phyloP scores from a whole-genome alignment of 2,329 filamentous ascomycete genomes.

The Aspergillus proliferans region DNA sequence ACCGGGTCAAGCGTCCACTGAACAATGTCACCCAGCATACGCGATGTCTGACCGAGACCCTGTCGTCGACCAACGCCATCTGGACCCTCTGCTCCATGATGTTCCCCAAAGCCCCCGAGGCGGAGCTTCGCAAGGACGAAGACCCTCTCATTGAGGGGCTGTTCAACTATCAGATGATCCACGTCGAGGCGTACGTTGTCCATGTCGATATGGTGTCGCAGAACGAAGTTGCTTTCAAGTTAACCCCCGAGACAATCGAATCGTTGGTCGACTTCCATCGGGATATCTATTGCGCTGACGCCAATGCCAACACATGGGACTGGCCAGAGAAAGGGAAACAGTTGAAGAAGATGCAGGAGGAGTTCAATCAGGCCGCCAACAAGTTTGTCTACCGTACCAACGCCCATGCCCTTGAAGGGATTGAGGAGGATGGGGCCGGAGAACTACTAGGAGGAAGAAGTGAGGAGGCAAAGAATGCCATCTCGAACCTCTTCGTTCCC shows the following conservation, averaged over 20 bases:
- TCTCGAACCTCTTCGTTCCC: conserved; percentile 77
- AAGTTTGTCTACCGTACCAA: conserved; percentile 91
- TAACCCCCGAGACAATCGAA: conserved; percentile 91
- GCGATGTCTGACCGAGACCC: conserved; percentile 86
- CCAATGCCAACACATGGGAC: conserved; percentile 80
- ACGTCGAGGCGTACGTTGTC: conserved; percentile 95
- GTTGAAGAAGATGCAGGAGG: conserved; percentile 93
- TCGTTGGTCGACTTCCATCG: conserved; percentile 91
- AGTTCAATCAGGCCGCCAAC: conserved; percentile 94
- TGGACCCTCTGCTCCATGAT: conserved; percentile 93
- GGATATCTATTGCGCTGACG: conserved; percentile 86
- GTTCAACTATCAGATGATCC: conserved; percentile 87
- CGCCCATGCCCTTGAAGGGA: conserved; percentile 81
- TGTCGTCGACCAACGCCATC: conserved; percentile 83
- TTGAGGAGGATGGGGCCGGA: conserved; percentile 93
- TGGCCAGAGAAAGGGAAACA: conserved; percentile 97
- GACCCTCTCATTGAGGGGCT: conserved; percentile 80
- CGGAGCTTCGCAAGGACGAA: conserved; percentile 73
- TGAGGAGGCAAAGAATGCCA: conserved; percentile 83
- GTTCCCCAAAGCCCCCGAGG: conserved; percentile 80
- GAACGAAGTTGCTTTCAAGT: conserved; percentile 96
- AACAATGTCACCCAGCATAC: conserved; percentile 97
- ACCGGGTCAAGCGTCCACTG: conserved; percentile 89
- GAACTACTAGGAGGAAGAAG: conserved; percentile 87
- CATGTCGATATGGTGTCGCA: conserved; percentile 98